Percentiles rank a stretch among this genome's conserved stretches.
Conservation (phyloP, 495 filamentous ascomycete genomes). For the Lasiosphaeria miniovina region DNA sequence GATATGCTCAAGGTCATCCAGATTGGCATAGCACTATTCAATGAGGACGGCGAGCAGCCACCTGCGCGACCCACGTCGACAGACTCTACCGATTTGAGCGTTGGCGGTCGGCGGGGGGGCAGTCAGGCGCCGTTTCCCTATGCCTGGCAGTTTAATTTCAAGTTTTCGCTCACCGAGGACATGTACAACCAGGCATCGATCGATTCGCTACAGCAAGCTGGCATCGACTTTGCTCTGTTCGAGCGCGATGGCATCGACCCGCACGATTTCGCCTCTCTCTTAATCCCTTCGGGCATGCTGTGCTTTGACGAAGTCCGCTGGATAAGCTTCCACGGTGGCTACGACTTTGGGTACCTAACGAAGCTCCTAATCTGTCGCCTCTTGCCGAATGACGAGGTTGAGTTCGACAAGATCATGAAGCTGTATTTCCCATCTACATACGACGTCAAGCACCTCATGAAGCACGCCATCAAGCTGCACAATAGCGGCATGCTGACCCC, state of each 20-base stretch:
- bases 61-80: conserved; percentile 58
- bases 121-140: conserved; percentile 68
- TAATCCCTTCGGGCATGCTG: conserved; percentile 90
- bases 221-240: conserved; percentile 80
- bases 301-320: conserved; percentile 83
- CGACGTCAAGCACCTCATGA: conserved; percentile 97
- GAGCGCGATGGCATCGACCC: conserved; percentile 90
- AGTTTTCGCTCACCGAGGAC: conserved; percentile 87
- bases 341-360: conserved; percentile 95
- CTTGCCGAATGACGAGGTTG: conserved; percentile 80
- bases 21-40: conserved; percentile 89
- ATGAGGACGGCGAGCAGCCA: conserved; percentile 78
- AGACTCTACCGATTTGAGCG: conserved; percentile 51
- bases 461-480: conserved; percentile 59
- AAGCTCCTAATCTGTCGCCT: conserved; percentile 81
- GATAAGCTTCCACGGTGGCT: conserved; percentile 98
- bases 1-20: conserved; percentile 97
- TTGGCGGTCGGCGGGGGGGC: conserved; percentile 34
- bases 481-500: conserved; percentile 65
- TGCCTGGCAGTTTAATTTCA: conserved; percentile 99
- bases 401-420: conserved; percentile 79
- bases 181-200: conserved; percentile 97
- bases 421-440: conserved; percentile 91
- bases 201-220: conserved; percentile 77
- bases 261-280: conserved; percentile 76